Percentiles rank a stretch among this genome's conserved stretches.
phyloP scores from a whole-genome alignment of 2,329 filamentous ascomycete species.

The Graphiopsis chlorocephala region DNA sequence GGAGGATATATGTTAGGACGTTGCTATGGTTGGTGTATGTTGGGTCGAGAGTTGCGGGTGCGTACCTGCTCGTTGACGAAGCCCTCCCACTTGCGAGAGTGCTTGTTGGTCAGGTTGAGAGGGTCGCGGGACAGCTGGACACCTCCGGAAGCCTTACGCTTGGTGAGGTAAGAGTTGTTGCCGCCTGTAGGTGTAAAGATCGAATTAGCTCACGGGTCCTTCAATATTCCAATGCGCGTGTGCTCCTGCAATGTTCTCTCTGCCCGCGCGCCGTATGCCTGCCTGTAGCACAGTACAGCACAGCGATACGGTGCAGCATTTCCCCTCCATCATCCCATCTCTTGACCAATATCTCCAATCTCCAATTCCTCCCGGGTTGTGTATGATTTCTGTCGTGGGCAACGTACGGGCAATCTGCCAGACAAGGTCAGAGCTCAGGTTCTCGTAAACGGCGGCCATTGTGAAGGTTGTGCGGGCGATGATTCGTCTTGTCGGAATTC shows the following conservation, averaged over 20 bases:
- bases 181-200: constrained; percentile 56
- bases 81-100: constrained; percentile 91
- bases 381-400: constrained; percentile 11
- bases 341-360: background rate
- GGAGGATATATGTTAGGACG: constrained; percentile 1
- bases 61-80: constrained; percentile 90
- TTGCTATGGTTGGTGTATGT: constrained; percentile 1
- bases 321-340: background rate
- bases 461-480: constrained; percentile 14
- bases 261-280: background rate
- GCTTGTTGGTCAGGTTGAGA: constrained; percentile 87
- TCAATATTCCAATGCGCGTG: background rate
- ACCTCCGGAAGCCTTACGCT: constrained; percentile 76
- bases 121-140: constrained; percentile 91
- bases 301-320: background rate
- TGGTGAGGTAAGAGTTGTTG: constrained; percentile 89
- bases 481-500: constrained; percentile 12
- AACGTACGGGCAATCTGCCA: constrained; percentile 94
- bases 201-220: background rate
- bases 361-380: background rate
- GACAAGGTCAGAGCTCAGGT: constrained; percentile 86
- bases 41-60: background rate
- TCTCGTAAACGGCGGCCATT: constrained; percentile 54
- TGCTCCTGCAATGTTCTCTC: background rate
- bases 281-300: background rate